phyloP scores from a whole-genome alignment of 169 alveolate species.

The Theileria parva region DNA sequence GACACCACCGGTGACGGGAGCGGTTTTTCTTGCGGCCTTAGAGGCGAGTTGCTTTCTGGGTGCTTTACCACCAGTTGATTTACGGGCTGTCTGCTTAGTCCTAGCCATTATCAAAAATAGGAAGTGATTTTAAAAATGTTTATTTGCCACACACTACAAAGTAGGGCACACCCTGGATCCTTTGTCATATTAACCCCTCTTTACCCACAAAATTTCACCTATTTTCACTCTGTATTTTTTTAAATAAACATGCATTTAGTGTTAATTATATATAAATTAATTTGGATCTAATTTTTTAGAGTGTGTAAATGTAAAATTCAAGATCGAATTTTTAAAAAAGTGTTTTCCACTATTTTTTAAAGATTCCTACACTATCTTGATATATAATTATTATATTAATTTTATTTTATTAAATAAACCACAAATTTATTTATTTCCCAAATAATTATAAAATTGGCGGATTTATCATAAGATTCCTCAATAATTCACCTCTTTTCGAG shows the following conservation, averaged over 20 bases:
- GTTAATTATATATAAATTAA: too few species aligned
- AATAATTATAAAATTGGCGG: not conserved
- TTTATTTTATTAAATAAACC: not conserved
- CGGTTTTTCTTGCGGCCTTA: constrained; percentile 95
- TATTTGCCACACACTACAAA: constrained; percentile 4
- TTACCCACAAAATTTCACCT: not conserved
- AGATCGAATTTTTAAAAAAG: not conserved
- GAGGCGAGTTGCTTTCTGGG: constrained; percentile 95
- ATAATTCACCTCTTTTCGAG: not conserved
- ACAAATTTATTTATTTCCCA: not conserved
- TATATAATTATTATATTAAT: too few species aligned
- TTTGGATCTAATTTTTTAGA: not conserved
- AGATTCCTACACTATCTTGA: not conserved
- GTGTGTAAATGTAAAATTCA: not conserved
- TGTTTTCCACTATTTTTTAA: not conserved
- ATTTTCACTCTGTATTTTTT: not conserved
- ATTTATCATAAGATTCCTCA: not conserved
- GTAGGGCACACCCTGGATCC: constrained; percentile 5
- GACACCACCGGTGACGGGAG: constrained; percentile 89
- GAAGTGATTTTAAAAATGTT: constrained; percentile 5
- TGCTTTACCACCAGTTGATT: constrained; percentile 96
- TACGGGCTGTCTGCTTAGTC: constrained; percentile 96
- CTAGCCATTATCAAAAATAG: constrained; percentile 87
- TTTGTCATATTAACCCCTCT: not conserved
- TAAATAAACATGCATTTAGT: not conserved